Base-by-base conservation (phyloP, 1,284 basidiomycete species). In the Anthracocystis setariae region DNA sequence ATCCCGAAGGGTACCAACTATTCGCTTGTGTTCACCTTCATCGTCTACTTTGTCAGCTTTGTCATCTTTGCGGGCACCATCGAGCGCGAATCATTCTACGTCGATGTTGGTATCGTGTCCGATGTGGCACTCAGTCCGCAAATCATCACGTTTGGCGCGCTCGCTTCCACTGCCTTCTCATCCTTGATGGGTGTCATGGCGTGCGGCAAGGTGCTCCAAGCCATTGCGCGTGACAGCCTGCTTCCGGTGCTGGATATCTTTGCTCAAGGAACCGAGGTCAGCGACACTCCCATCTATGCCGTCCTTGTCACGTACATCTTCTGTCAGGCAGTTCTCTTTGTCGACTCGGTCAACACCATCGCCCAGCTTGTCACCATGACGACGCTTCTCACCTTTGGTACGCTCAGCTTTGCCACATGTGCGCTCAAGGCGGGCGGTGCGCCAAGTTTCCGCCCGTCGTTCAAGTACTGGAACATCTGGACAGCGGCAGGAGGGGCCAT, bases 381-480 rank as follows among this genome's bases (percentile, higher is more conserved):
- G 10, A 77, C 81, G 4, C 64, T 82, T 29, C 75, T 81, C 27
- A 81, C 80, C 27, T 82, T 82, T 53, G 81, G 75, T n/a, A 74
- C 74, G 21, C 75, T 82, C 33, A 69, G 70, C 46, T 79, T 80
- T 20, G 81, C 81, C n/a, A 79, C 77, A 5, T 74, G 76, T 37
- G 79, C 81, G 8, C 73, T 82, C 50, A 82, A 82, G 40, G 81
- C 81, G 15, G 81, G 81, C 27, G 81, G 81, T n/a, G 79, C 79
- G 15, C 81, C 81, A 3, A 78, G 75, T 45, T 82, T 82, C 56
- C 74, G 81, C 12, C 81, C 81, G 0, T 81, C 78, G n/a, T 82
- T 82, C 74, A 74, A 77, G 44, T 82, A 81, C 65, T 82, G 73
- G 71, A 82, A 82, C 54, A 81, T 82, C n/a, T 82, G 77, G 76